Evolutionary conservation across 805 yeast genomes (phyloP).

Genomic region (Huiozyma sinensis): DNA sequence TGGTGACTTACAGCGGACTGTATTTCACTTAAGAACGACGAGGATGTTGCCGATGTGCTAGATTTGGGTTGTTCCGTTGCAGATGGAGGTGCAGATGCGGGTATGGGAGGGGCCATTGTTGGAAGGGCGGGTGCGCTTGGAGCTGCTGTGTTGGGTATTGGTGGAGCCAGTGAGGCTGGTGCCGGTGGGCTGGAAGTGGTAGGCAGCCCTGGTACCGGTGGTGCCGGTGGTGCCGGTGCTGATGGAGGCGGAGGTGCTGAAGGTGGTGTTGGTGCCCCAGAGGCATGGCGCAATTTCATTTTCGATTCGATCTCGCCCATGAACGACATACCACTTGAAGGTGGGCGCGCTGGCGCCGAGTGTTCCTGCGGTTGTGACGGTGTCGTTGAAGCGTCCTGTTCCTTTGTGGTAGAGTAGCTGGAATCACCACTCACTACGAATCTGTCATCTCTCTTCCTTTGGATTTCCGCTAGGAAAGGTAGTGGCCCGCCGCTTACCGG

Average conservation of each 20-base stretch:
- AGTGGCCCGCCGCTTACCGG: slow-evolving; percentile 30
- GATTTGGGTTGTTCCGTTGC: slow-evolving; percentile 3
- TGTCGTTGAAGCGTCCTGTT: slow-evolving; percentile 15
- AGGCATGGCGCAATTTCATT: slow-evolving; percentile 9
- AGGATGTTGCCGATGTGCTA: slow-evolving; percentile 1
- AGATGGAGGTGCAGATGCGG: slow-evolving; percentile 6
- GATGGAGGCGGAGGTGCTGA: slow-evolving; percentile 15
- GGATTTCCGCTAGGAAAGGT: slow-evolving; percentile 43
- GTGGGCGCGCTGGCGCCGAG: slow-evolving; percentile 10
- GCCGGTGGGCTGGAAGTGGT: slow-evolving; percentile 26
- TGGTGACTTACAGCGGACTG: not conserved
- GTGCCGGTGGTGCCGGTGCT: slow-evolving; percentile 8
- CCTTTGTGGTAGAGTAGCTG: slow-evolving; percentile 17
- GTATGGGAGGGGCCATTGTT: slow-evolving; percentile 4
- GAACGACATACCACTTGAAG: slow-evolving; percentile 18
- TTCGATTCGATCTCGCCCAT: slow-evolving; percentile 24
- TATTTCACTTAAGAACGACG: not conserved
- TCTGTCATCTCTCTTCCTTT: slow-evolving; percentile 37
- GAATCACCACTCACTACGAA: slow-evolving; percentile 33
- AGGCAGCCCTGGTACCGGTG: slow-evolving; percentile 20
- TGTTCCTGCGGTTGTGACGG: slow-evolving; percentile 2
- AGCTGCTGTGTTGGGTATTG: slow-evolving; percentile 17
- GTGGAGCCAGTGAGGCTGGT: slow-evolving; percentile 13
- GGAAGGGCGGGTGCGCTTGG: slow-evolving; percentile 8
- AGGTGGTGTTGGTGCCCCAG: slow-evolving; percentile 3